Percentiles rank a stretch among this genome's conserved stretches.
Conservation (phyloP, 345 rosid genomes). For the Melaleuca alternifolia region DNA sequence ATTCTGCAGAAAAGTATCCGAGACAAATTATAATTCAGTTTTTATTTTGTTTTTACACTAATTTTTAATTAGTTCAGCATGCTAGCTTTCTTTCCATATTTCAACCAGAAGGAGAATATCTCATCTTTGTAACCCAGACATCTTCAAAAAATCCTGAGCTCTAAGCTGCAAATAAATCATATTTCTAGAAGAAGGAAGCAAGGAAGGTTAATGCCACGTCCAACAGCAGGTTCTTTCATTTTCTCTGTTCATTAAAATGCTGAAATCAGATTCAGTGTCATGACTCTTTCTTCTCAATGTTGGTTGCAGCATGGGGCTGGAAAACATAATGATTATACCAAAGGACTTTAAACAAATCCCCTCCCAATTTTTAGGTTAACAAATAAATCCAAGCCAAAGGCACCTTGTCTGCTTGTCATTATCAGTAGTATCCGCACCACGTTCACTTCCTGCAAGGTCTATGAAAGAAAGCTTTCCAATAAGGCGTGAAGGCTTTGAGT, state of each 20-base stretch:
- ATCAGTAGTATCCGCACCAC: slow-evolving; percentile 69
- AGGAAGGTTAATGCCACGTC: neutral
- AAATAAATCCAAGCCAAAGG: neutral
- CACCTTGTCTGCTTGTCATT: slow-evolving; percentile 66
- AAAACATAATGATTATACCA: neutral
- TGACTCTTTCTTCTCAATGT: neutral
- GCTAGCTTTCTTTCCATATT: neutral
- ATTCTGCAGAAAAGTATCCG: slow-evolving; percentile 19
- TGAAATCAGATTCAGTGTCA: neutral
- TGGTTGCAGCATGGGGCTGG: neutral
- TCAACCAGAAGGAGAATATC: neutral
- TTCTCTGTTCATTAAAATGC: neutral
- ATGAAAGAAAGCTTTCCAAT: slow-evolving; percentile 61
- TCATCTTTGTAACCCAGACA: neutral
- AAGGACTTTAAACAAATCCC: neutral
- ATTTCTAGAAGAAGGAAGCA: neutral
- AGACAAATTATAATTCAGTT: neutral
- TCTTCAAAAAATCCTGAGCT: neutral
- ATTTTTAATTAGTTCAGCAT: neutral
- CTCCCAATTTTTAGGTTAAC: neutral
- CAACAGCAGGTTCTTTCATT: neutral
- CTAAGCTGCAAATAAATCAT: neutral
- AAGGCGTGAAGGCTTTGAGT: slow-evolving; percentile 36
- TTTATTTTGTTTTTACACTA: neutral
- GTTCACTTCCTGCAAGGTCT: slow-evolving; percentile 67